Evolutionary conservation across 2,329 filamentous ascomycete species (phyloP).

Genomic region (Colletotrichum lentis): DNA sequence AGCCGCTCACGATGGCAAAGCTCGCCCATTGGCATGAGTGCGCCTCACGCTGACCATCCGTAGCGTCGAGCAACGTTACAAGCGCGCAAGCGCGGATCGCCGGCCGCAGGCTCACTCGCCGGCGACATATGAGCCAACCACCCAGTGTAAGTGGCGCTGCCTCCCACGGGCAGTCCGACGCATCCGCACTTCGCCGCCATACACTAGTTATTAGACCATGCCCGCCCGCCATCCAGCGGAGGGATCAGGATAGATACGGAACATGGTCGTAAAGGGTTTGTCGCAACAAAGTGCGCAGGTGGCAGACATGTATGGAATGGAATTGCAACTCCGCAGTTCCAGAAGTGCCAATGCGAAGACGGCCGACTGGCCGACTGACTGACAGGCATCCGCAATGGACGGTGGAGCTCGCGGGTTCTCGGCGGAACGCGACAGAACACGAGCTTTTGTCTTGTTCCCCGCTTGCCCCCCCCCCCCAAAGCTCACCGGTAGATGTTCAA

Average conservation of each 20-base stretch:
- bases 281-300: background rate
- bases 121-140: background rate
- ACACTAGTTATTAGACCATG: background rate
- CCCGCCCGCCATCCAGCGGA: too few species aligned
- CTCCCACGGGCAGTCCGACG: constrained; percentile 11
- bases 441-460: constrained; percentile 29
- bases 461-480: constrained; percentile 25
- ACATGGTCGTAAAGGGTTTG: background rate
- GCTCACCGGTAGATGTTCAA: constrained; percentile 1
- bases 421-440: constrained; percentile 36
- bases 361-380: background rate
- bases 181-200: background rate
- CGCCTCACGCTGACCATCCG: constrained; percentile 16
- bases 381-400: constrained; percentile 9
- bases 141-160: background rate
- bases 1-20: constrained; percentile 8
- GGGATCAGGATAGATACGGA: background rate
- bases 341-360: constrained; percentile 1
- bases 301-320: too few species aligned
- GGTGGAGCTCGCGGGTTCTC: constrained; percentile 29
- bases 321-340: constrained; percentile 8
- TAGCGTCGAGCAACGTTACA: constrained; percentile 32
- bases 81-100: constrained; percentile 34
- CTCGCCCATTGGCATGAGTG: constrained; percentile 2
- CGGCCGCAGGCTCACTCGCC: constrained; percentile 7